Percentiles rank a stretch among this genome's conserved stretches.
Conservation (phyloP, 306 rosid genomes). For the Glycine latifolia region DNA sequence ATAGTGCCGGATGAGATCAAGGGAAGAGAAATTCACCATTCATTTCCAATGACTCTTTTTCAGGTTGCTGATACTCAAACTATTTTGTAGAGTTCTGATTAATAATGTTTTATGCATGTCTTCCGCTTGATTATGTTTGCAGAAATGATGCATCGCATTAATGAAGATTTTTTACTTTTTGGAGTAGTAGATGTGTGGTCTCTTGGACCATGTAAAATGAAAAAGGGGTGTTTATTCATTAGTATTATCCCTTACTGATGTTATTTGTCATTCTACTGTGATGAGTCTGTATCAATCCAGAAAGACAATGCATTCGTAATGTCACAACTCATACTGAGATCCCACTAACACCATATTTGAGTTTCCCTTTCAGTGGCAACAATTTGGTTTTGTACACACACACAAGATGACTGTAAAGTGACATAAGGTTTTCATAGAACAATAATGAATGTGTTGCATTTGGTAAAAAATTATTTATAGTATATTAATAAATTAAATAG, state of each 20-base stretch:
- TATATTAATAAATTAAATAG: neutral
- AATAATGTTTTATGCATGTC: neutral
- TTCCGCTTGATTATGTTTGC: slow-evolving; percentile 16
- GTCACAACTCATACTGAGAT: slow-evolving; percentile 6
- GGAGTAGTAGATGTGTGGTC: slow-evolving; percentile 2
- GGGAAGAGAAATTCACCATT: slow-evolving; percentile 91
- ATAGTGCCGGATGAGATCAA: slow-evolving; percentile 82
- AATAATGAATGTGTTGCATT: neutral
- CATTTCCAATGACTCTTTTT: slow-evolving; percentile 86
- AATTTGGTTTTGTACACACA: slow-evolving; percentile 14
- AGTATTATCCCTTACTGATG: neutral
- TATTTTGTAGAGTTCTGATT: slow-evolving; percentile 7
- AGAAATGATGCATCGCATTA: neutral
- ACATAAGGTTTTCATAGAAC: neutral
- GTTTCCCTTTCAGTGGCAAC: slow-evolving; percentile 6
- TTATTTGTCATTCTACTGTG: slow-evolving; percentile 9
- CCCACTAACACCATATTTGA: neutral
- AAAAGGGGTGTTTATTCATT: neutral
- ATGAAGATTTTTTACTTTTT: neutral
- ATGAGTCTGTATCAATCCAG: slow-evolving; percentile 2
- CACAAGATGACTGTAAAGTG: neutral
- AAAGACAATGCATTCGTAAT: neutral
- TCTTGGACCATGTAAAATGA: slow-evolving; percentile 9
- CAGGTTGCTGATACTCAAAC: slow-evolving; percentile 54
- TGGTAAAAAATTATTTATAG: neutral